Conservation (phyloP, 768 basidiomycete species). For the Russula sp. region DNA sequence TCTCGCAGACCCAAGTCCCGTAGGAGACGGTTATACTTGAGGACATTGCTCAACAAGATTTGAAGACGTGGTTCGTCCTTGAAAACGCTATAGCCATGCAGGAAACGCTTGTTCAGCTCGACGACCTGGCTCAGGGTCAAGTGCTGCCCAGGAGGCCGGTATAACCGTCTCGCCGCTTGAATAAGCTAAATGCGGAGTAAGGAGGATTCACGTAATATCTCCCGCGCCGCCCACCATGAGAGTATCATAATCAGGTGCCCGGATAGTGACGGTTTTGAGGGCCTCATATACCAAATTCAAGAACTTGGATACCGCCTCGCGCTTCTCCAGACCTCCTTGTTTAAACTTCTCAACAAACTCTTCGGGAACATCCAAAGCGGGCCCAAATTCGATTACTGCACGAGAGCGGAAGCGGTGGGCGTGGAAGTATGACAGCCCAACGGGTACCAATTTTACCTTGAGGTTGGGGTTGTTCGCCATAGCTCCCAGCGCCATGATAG, state of each 20-base stretch:
- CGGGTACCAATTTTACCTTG: constrained; percentile 81
- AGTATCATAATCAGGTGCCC: constrained; percentile 96
- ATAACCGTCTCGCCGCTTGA: constrained; percentile 88
- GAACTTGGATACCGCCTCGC: constrained; percentile 85
- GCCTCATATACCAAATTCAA: constrained; percentile 89
- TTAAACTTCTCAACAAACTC: constrained; percentile 89
- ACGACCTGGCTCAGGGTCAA: constrained; percentile 92
- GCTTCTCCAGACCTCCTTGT: constrained; percentile 78
- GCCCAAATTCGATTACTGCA: constrained; percentile 95
- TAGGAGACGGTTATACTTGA: constrained; percentile 83
- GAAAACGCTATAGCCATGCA: constrained; percentile 88
- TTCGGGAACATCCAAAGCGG: constrained; percentile 83
- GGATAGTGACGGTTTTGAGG: constrained; percentile 91
- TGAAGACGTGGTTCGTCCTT: constrained; percentile 87
- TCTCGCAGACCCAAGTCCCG: constrained; percentile 88
- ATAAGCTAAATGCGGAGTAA: constrained; percentile 55
- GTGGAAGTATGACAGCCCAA: constrained; percentile 35
- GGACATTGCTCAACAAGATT: constrained; percentile 67
- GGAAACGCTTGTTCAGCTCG: constrained; percentile 84
- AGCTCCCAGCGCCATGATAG: constrained; percentile 96
- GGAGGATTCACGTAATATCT: constrained; percentile 1
- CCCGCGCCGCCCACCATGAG: constrained; percentile 69
- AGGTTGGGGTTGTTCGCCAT: constrained; percentile 88
- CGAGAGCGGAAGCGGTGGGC: constrained; percentile 83
- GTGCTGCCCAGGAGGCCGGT: constrained; percentile 90